Evolutionary conservation across 1,139 yeast genomes (phyloP), one percentile per base, ranked within the genome.

Genomic region (Arxiozyma slooffiae): DNA sequence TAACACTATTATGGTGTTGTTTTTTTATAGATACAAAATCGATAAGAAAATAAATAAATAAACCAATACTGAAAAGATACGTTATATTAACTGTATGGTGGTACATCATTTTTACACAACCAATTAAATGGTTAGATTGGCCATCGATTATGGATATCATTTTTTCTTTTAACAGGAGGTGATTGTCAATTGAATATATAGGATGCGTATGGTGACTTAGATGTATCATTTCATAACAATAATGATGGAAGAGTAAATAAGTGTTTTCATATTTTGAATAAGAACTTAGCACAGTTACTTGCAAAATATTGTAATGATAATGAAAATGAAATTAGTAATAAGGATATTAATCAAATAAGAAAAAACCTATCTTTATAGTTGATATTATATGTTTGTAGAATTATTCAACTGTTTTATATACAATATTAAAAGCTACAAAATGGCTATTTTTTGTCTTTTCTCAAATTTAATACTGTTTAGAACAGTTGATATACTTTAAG

Each of bases 141-240:
- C 61, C 61, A 42, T 97, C 98, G 0, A 66, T 92, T 7, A 92
- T 92, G 96, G 98, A 92, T 67, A 71, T 81, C 50, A 74, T 90
- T 1, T 94, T n/a, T 92, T 62, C 60, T 84, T 2, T 67, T 70
- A 55, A 87, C 96, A 0, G 98, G 98, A 1, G 98, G 98, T 0
- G 69, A 71, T 48, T 92, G 98, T 48, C 49, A 51, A 37, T 63
- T 59, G 46, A 59, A 61, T 40, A 57, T 62, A 1, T 62, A 62
- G 42, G 63, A 53, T 38, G 37, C 44, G 1, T 49, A 49, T 7
- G 61, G 60, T 2, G 39, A 44, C 8, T 36, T 63, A 18, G 60
- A 55, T 47, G 41, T 36, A 7, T 38, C 51, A 17, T 63, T 62
- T 50, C 67, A 63, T 37, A 67, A 61, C 41, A 50, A 60, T 7